Evolutionary conservation across 768 basidiomycete species (phyloP).

Genomic region (Fistulinella prunicolor): DNA sequence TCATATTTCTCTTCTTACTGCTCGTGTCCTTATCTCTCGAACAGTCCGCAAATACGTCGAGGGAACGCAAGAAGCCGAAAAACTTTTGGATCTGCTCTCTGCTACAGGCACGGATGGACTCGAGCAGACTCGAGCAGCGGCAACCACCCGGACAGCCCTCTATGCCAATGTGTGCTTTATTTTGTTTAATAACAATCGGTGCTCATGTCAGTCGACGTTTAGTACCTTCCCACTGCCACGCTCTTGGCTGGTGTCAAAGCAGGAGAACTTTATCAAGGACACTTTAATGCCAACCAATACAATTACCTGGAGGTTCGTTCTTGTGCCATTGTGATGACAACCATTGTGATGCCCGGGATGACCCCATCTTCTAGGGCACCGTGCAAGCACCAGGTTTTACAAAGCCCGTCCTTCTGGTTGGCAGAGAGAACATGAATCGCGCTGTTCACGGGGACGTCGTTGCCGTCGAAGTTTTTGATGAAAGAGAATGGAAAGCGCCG

Average conservation of each 20-base stretch:
- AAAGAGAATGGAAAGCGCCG: slow-evolving; percentile 89
- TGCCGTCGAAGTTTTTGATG: slow-evolving; percentile 81
- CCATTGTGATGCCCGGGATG: neutral
- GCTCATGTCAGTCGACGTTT: neutral
- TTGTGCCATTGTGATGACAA: neutral
- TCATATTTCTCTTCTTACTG: neutral
- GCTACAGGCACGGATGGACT: slow-evolving; percentile 59
- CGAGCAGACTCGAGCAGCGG: slow-evolving; percentile 57
- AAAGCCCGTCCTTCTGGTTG: slow-evolving; percentile 81
- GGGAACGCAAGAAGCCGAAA: slow-evolving; percentile 57
- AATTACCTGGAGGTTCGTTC: slow-evolving; percentile 85
- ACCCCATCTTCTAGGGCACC: slow-evolving; percentile 54
- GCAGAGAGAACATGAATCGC: slow-evolving; percentile 93
- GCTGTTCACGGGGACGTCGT: slow-evolving; percentile 93
- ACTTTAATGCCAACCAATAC: slow-evolving; percentile 93
- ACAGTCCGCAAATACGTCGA: slow-evolving; percentile 81
- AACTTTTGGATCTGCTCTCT: slow-evolving; percentile 81
- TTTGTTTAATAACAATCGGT: neutral
- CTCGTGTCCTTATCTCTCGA: neutral
- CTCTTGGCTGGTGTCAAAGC: slow-evolving; percentile 82
- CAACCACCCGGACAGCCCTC: slow-evolving; percentile 53
- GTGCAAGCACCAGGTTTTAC: slow-evolving; percentile 71
- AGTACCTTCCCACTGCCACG: slow-evolving; percentile 78
- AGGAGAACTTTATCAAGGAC: slow-evolving; percentile 83
- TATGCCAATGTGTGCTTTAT: slow-evolving; percentile 66